phyloP scores from a whole-genome alignment of 2,329 filamentous ascomycete species.

The Phialocephala sp. region DNA sequence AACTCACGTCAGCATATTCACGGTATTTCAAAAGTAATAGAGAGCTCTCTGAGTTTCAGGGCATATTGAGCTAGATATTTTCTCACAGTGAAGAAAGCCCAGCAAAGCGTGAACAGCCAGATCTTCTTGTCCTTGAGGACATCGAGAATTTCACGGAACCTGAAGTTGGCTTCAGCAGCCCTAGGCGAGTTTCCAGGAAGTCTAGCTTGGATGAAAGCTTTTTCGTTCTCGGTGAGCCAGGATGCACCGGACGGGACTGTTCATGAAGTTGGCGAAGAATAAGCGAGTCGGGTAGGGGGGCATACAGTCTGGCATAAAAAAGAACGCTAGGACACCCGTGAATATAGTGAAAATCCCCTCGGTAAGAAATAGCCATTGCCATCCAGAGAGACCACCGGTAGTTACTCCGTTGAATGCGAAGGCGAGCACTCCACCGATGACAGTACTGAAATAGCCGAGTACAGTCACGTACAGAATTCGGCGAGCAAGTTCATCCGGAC shows the following conservation, averaged over 20 bases:
- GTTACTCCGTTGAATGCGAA: slow-evolving; percentile 49
- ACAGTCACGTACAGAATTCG: slow-evolving; percentile 53
- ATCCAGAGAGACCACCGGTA: slow-evolving; percentile 40
- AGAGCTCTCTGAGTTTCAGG: too few species aligned
- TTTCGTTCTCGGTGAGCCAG: slow-evolving; percentile 53
- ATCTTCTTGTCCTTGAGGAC: slow-evolving; percentile 49
- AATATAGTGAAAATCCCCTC: slow-evolving; percentile 56
- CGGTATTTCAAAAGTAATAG: too few species aligned
- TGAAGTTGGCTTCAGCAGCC: slow-evolving; percentile 49
- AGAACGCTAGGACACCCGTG: slow-evolving; percentile 55
- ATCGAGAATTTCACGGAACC: slow-evolving; percentile 46
- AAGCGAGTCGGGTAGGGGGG: slow-evolving; percentile 33
- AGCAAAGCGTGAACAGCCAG: slow-evolving; percentile 53
- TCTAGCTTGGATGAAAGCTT: slow-evolving; percentile 54
- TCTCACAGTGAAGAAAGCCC: slow-evolving; percentile 48
- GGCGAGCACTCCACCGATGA: slow-evolving; percentile 51
- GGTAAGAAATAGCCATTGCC: slow-evolving; percentile 47
- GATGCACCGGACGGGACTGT: slow-evolving; percentile 48
- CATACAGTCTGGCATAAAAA: slow-evolving; percentile 59
- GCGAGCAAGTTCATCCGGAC: slow-evolving; percentile 53
- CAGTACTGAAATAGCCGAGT: slow-evolving; percentile 48
- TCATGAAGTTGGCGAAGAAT: neutral
- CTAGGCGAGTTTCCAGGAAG: slow-evolving; percentile 52
- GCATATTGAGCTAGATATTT: neutral
- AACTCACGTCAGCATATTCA: slow-evolving; percentile 23